phyloP scores from a whole-genome alignment of 192 early-diverging fungal species.

The Phycomyces blakesleeanus region DNA sequence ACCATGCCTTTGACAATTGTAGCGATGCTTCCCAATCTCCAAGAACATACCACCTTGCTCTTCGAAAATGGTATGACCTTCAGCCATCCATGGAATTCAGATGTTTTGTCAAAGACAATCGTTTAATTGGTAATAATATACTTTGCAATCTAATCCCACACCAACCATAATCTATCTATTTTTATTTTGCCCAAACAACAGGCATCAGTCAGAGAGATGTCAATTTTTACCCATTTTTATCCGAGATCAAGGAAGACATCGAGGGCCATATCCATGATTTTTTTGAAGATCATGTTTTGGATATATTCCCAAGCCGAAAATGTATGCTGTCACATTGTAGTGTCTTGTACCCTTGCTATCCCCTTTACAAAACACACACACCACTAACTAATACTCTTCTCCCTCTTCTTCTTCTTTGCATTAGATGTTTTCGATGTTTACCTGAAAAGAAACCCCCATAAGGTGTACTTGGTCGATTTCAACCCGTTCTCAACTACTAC shows the following conservation, averaged over 20 bases:
- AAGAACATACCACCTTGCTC: conserved; percentile 62
- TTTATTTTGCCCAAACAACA: conserved; percentile 19
- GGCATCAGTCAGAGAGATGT: conserved; percentile 84
- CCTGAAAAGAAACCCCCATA: conserved; percentile 53
- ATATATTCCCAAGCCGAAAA: conserved; percentile 57
- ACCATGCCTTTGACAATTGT: conserved; percentile 72
- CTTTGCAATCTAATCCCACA: not conserved
- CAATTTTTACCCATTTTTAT: conserved; percentile 80
- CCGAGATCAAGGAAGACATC: conserved; percentile 54
- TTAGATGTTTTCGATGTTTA: conserved; percentile 91
- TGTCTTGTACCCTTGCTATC: conserved; percentile 6
- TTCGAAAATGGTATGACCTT: conserved; percentile 89
- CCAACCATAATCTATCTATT: conserved; percentile 5
- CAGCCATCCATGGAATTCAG: conserved; percentile 93
- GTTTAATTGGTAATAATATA: conserved; percentile 62
- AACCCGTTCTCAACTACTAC: conserved; percentile 82
- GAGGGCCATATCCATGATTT: conserved; percentile 57
- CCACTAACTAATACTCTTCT: not conserved
- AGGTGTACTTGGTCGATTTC: conserved; percentile 84
- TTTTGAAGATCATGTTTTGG: conserved; percentile 59
- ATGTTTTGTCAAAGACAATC: conserved; percentile 78
- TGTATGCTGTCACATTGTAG: no score
- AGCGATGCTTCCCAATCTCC: conserved; percentile 27
- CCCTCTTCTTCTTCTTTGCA: no score
- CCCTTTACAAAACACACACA: not conserved